Percentiles rank a stretch among this genome's conserved stretches.
Conservation (phyloP, 257 asterid genomes). For the Nemophila menziesii region DNA sequence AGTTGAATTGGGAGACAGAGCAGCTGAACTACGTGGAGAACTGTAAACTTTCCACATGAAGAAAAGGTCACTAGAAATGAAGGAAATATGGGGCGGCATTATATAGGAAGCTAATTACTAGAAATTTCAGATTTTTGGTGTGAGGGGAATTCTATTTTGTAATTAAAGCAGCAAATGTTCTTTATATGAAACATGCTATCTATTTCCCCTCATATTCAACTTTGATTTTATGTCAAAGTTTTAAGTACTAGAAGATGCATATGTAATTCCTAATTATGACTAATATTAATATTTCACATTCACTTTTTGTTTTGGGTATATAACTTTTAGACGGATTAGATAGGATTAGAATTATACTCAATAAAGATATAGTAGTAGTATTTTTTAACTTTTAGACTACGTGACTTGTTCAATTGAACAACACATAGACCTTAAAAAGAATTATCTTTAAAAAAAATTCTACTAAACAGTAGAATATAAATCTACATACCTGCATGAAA, state of each 20-base stretch:
- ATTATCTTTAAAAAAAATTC: too few relatives aligned
- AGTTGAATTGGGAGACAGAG: constrained; percentile 41
- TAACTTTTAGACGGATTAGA: too few relatives aligned
- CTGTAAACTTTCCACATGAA: constrained; percentile 41
- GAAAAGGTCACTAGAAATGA: constrained; percentile 4
- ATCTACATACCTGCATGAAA: too few relatives aligned
- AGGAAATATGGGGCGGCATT: constrained; percentile 21
- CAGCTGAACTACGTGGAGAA: constrained; percentile 25
- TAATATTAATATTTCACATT: too few relatives aligned
- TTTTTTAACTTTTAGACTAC: too few relatives aligned
- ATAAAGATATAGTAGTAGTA: too few relatives aligned
- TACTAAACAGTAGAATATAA: too few relatives aligned
- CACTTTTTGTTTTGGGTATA: too few relatives aligned
- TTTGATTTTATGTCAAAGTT: constrained; percentile 18
- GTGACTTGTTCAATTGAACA: too few relatives aligned
- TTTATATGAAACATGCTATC: constrained; percentile 13
- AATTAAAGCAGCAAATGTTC: constrained; percentile 30
- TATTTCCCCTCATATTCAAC: constrained; percentile 16
- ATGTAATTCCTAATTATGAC: neutral
- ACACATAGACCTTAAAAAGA: too few relatives aligned
- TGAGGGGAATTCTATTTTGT: constrained; percentile 37
- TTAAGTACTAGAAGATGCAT: constrained; percentile 19
- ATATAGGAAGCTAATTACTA: constrained; percentile 13
- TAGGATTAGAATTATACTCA: too few relatives aligned
- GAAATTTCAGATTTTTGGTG: constrained; percentile 2